Conservation (phyloP, 805 yeast species). For the Yamadazyma akitaensis region DNA sequence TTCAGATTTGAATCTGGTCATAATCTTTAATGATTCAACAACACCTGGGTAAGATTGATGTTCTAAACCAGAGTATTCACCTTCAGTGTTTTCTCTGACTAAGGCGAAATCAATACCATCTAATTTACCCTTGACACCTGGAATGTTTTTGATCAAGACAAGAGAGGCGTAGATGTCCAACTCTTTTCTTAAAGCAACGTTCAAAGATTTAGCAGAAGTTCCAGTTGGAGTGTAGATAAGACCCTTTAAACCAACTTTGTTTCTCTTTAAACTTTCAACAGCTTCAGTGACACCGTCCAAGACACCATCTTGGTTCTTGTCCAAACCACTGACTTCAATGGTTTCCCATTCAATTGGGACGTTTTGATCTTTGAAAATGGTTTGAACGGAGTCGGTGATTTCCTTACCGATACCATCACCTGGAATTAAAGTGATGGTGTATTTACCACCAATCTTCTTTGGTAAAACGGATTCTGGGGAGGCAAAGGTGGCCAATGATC, state of each 20-base stretch:
- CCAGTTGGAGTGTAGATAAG: conserved; percentile 87
- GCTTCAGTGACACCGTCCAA: conserved; percentile 78
- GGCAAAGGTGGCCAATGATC: conserved; percentile 54
- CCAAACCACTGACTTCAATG: conserved; percentile 44
- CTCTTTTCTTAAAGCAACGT: conserved; percentile 95
- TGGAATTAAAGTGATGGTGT: conserved; percentile 91
- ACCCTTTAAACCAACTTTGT: conserved; percentile 96
- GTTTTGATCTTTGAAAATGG: conserved; percentile 80
- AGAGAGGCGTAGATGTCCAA: conserved; percentile 93
- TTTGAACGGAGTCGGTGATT: conserved; percentile 88
- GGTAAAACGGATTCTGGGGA: conserved; percentile 67
- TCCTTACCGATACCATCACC: conserved; percentile 99
- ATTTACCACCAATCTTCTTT: conserved; percentile 91
- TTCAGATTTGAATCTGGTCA: conserved; percentile 92
- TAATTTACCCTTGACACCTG: conserved; percentile 89
- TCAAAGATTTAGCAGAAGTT: conserved; percentile 76
- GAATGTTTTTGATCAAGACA: conserved; percentile 89
- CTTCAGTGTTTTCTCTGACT: conserved; percentile 98
- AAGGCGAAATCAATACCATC: conserved; percentile 87
- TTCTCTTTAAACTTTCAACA: conserved; percentile 86
- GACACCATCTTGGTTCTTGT: conserved; percentile 64
- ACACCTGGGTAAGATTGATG: conserved; percentile 97
- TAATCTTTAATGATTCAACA: conserved; percentile 92
- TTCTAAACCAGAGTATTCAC: conserved; percentile 97
- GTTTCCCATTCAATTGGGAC: conserved; percentile 93